Conservation (phyloP, 176 grass and related monocot species). For the Elymus sibiricus region DNA sequence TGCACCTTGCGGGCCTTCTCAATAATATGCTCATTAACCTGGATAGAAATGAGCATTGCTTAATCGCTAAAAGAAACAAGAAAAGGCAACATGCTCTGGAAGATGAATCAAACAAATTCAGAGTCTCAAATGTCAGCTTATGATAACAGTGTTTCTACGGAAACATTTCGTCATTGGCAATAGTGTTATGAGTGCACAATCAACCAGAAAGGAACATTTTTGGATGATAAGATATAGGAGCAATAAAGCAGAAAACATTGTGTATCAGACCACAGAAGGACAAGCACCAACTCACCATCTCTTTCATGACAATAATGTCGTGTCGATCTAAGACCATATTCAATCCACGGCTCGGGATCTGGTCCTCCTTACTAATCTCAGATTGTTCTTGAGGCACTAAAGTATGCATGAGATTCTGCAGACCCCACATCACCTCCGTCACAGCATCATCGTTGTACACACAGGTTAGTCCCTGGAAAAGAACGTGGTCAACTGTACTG, state of each 20-base stretch:
- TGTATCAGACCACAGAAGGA: neutral
- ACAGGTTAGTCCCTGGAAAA: neutral
- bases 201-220: neutral
- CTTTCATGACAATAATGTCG: neutral
- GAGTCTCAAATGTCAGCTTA: neutral
- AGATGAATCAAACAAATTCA: neutral
- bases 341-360: neutral
- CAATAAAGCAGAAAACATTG: neutral
- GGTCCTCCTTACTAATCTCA: neutral
- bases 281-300: neutral
- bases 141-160: neutral
- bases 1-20: neutral
- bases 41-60: neutral
- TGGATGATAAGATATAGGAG: neutral
- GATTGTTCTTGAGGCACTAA: neutral
- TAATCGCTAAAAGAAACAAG: neutral
- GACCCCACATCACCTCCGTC: neutral
- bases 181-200: neutral
- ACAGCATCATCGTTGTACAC: neutral
- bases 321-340: neutral
- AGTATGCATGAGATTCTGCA: neutral
- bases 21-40: neutral
- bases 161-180: neutral
- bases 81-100: neutral
- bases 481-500: neutral